Conservation (phyloP, 192 early-diverging fungal genomes). For the Umbelopsis ramanniana region DNA sequence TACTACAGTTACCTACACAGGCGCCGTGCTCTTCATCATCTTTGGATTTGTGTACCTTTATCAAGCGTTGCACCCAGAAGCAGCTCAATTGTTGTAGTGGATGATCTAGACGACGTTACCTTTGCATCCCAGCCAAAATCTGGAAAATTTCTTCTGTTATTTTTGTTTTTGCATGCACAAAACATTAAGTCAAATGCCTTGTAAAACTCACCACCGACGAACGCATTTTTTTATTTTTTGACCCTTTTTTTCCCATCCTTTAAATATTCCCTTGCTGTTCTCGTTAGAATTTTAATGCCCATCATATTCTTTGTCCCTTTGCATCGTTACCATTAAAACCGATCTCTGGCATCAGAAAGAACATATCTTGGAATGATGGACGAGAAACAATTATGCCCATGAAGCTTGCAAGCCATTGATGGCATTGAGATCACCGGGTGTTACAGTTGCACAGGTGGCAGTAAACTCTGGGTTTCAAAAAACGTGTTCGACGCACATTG, state of each 20-base stretch:
- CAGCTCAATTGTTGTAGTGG: conserved; percentile 1
- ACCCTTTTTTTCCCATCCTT: neutral
- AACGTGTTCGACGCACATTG: too few relatives aligned
- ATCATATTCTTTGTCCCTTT: neutral
- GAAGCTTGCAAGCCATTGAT: too few relatives aligned
- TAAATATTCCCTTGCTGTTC: conserved; percentile 7
- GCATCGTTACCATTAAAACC: neutral
- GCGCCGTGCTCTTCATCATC: conserved; percentile 86
- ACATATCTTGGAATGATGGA: neutral
- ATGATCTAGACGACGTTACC: neutral
- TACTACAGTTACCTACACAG: conserved; percentile 73
- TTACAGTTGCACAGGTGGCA: too few relatives aligned
- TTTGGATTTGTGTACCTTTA: conserved; percentile 81
- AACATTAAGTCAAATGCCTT: too few relatives aligned
- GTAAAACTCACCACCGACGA: neutral
- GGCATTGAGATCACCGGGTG: too few relatives aligned
- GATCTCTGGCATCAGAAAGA: neutral
- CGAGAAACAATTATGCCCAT: too few relatives aligned
- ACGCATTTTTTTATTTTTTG: neutral
- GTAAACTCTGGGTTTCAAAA: too few relatives aligned
- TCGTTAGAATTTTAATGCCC: neutral
- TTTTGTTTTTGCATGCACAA: too few relatives aligned
- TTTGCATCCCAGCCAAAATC: neutral
- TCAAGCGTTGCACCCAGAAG: conserved; percentile 48
- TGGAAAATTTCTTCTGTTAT: too few relatives aligned